Evolutionary conservation across 202 grass and related monocot species (phyloP).

Genomic region (Zoysia matrella): DNA sequence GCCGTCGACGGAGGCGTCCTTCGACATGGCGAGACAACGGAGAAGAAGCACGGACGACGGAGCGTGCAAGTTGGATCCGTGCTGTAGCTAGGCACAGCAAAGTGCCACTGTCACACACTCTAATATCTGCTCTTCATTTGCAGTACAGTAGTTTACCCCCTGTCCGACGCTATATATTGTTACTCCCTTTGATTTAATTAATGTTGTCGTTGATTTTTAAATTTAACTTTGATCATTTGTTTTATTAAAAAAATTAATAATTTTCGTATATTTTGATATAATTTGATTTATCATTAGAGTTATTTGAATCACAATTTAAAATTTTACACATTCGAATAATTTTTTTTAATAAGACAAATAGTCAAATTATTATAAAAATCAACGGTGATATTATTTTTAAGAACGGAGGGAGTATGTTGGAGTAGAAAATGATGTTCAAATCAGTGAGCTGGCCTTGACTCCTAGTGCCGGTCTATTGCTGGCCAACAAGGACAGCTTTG

Average conservation of each 20-base stretch:
- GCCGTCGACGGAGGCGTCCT: background rate
- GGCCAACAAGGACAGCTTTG: background rate
- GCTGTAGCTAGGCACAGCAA: background rate
- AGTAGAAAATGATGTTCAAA: constrained; percentile 19
- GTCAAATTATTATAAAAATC: too few relatives aligned
- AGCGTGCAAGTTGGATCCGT: too few relatives aligned
- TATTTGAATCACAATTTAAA: too few relatives aligned
- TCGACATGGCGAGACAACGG: constrained; percentile 33
- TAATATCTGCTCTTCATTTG: background rate
- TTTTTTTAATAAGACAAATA: too few relatives aligned
- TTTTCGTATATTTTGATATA: too few relatives aligned
- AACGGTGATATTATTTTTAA: too few relatives aligned
- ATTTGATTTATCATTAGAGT: too few relatives aligned
- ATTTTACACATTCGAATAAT: too few relatives aligned
- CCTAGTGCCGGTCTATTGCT: background rate
- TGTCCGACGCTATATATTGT: background rate
- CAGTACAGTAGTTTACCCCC: background rate
- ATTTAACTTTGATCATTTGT: too few relatives aligned
- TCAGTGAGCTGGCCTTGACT: background rate
- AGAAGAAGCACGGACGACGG: background rate
- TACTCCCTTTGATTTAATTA: background rate
- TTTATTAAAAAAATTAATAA: too few relatives aligned
- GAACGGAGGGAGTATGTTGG: too few relatives aligned
- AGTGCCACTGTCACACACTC: background rate
- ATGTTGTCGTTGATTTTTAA: too few relatives aligned